Conservation (phyloP, 106 monocot genomes). For the Allium sativum region DNA sequence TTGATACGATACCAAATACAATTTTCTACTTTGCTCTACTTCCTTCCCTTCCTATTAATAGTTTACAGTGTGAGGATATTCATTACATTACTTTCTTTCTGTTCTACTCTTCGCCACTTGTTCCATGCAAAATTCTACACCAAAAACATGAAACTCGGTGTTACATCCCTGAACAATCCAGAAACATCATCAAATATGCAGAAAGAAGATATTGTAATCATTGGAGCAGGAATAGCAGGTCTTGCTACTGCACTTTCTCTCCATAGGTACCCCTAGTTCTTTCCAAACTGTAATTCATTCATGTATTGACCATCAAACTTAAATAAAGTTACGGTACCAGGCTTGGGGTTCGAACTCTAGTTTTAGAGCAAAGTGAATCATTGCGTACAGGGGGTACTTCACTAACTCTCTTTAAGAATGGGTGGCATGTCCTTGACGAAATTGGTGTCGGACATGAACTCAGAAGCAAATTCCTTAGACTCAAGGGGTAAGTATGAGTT, state of each 20-base stretch:
- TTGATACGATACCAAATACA: neutral
- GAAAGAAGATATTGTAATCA: slow-evolving; percentile 56
- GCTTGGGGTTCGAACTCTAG: too few species aligned
- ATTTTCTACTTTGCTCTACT: neutral
- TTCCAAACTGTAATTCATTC: neutral
- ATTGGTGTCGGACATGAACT: too few species aligned
- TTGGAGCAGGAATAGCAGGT: slow-evolving; percentile 91
- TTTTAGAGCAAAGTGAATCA: too few species aligned
- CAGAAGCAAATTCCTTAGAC: too few species aligned
- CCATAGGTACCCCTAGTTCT: slow-evolving; percentile 8
- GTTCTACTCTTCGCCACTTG: neutral
- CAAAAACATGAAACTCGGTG: too few species aligned
- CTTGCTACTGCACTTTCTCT: slow-evolving; percentile 82
- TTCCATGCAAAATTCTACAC: neutral
- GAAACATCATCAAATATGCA: neutral
- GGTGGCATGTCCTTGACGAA: too few species aligned
- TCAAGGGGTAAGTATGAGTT: too few species aligned
- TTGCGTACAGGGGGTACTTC: too few species aligned
- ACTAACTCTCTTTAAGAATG: too few species aligned
- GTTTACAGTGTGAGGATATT: too few species aligned
- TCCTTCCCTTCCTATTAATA: neutral
- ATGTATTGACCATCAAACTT: neutral
- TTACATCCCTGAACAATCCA: too few species aligned
- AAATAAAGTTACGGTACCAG: neutral
- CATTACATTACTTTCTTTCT: too few species aligned